Percentiles rank a stretch among this genome's conserved stretches.
These are phyloP conservation scores for Daldinia sp. DNA, from an alignment of 2,329 filamentous ascomycete species.

Conservation along the genomic window DNA sequence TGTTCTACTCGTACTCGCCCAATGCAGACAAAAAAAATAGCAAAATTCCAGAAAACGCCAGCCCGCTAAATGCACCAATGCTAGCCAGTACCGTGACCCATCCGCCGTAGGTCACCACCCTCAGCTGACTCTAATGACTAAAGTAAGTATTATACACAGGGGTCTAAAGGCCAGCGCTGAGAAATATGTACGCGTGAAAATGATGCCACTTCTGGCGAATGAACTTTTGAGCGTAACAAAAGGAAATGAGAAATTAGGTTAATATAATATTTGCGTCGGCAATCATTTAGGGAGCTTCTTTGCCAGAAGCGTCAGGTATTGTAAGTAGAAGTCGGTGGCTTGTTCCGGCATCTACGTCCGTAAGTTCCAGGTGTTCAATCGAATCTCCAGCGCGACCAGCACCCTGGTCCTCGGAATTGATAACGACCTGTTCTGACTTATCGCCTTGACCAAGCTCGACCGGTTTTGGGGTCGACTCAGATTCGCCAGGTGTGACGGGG, in stretches of 20 bases:
- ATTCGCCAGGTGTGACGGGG: conserved; percentile 26
- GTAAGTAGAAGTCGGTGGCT: conserved; percentile 49
- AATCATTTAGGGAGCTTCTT: conserved; percentile 32
- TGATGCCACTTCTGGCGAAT: conserved; percentile 29
- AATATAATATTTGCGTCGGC: conserved; percentile 3
- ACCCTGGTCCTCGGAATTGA: conserved; percentile 5
- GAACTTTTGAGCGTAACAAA: conserved; percentile 26
- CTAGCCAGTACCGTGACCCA: conserved; percentile 21
- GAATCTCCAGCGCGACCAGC: conserved; percentile 23
- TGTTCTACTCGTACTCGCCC: conserved; percentile 9
- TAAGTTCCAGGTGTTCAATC: conserved; percentile 36
- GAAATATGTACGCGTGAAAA: conserved; percentile 34
- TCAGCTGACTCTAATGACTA: conserved; percentile 34
- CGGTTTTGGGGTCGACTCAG: conserved; percentile 15
- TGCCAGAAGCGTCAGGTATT: conserved; percentile 47
- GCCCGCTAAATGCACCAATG: conserved; percentile 34
- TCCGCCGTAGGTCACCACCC: conserved; percentile 23
- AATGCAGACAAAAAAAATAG: conserved; percentile 44
- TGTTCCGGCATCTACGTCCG: conserved; percentile 36
- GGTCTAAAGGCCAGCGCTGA: conserved; percentile 26
- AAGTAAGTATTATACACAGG: conserved; percentile 42
- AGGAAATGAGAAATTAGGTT: conserved; percentile 24
- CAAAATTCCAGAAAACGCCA: conserved; percentile 29
- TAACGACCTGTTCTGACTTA: conserved; percentile 9
- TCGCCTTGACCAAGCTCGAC: conserved; percentile 10